Evolutionary conservation across 1,284 basidiomycete genomes (phyloP), one percentile per base, ranked within the genome.

Genomic region (Xerocomus nothofagi): DNA sequence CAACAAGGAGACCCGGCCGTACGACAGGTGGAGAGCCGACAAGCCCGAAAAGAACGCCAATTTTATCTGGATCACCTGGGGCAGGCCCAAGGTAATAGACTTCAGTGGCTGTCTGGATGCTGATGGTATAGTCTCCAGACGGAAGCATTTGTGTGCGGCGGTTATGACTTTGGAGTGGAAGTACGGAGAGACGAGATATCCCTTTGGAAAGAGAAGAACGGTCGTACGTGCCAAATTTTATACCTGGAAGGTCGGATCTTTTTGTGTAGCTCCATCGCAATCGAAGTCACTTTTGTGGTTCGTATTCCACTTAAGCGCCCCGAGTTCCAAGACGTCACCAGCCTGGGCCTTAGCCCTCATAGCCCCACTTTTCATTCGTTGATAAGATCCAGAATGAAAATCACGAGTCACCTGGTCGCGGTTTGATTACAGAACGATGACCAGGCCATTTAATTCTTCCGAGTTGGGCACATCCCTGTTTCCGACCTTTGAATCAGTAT

Each of bases 91-190:
- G 3, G 3, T 15, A 33, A 38, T 40, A 55, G 11, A 20, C 33
- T 7, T 11, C 26, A 18, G 23, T 17, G 15, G 6, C 46, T 3
- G 3, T 34, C 11, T 1, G 2, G 40, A 34, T 0, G 15, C 47
- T 43, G 27, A 55, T 6, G 15, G 9, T 40, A 14, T 50, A 55
- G 1, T 2, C 20, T 55, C 29, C 36, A 40, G 37, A 6, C 4
- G 23, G n/a, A 18, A 39, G 3, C 40, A 55, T 55, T 7, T 30
- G 31, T 30, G 15, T 12, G 26, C 23, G 17, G 3, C 17, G 26
- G 23, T 6, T 20, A 21, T 20, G 10, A 5, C 6, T 24, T 30
- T 50, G 5, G 20, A 49, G 14, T 10, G 31, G 31, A 24, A 31
- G 18, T 3, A 20, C 15, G 24, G 20, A 17, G 21, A 17, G 9